Evolutionary conservation across 208 protist genomes (phyloP).

Genomic region (Crithidia fasciculata): DNA sequence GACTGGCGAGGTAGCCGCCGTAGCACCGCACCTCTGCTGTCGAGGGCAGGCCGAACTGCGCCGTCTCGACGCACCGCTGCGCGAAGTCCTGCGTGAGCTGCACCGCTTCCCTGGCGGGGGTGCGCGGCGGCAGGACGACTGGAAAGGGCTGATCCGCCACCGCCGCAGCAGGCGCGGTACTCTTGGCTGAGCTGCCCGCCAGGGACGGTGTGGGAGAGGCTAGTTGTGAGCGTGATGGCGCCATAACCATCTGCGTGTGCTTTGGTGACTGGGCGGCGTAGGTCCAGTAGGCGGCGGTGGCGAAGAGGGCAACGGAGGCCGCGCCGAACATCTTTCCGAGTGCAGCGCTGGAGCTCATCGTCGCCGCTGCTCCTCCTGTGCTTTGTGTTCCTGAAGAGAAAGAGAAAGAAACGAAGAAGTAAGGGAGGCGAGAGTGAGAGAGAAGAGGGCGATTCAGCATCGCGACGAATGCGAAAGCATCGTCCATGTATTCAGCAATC

Average conservation of each 20-base stretch:
- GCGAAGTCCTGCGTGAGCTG: slow-evolving; percentile 26
- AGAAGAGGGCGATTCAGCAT: too few relatives aligned
- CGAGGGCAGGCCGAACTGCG: slow-evolving; percentile 55
- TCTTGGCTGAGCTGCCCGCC: not conserved
- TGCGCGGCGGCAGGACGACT: slow-evolving; percentile 42
- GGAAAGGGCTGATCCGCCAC: slow-evolving; percentile 13
- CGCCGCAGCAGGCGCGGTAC: not conserved
- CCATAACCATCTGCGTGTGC: slow-evolving; percentile 25
- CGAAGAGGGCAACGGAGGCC: slow-evolving; percentile 29
- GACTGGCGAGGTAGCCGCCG: slow-evolving; percentile 72
- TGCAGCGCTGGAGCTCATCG: slow-evolving; percentile 23
- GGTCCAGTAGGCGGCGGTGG: slow-evolving; percentile 21
- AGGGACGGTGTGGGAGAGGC: too few relatives aligned
- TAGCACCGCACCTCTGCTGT: slow-evolving; percentile 62
- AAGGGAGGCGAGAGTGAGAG: not conserved
- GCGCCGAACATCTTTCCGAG: slow-evolving; percentile 28
- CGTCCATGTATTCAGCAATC: too few relatives aligned
- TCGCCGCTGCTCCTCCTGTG: not conserved
- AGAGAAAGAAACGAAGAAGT: not conserved
- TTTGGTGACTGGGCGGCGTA: slow-evolving; percentile 14
- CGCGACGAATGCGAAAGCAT: too few relatives aligned
- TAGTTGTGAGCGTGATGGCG: slow-evolving; percentile 14
- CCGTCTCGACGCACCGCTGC: slow-evolving; percentile 43
- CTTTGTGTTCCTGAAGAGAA: not conserved
- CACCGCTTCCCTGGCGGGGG: slow-evolving; percentile 1